Percentiles rank a stretch among this genome's conserved stretches.
Evolutionary conservation across 108 stramenopile genomes (phyloP).

Genomic region (Cyclotella kingstonii): DNA sequence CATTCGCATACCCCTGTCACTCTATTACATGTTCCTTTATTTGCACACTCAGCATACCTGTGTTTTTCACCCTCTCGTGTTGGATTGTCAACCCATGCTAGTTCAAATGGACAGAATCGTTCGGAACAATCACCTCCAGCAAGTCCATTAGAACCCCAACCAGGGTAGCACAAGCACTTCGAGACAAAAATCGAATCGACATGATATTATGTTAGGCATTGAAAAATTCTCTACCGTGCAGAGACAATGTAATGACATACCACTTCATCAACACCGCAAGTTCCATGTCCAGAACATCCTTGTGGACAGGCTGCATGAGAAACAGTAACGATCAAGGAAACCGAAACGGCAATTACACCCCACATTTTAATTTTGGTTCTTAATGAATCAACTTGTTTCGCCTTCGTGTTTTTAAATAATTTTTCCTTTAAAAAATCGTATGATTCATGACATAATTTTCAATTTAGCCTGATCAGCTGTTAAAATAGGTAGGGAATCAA

Average conservation of each 20-base stretch:
- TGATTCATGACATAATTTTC: too few relatives aligned
- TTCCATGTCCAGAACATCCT: conserved; percentile 64
- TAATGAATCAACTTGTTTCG: background rate
- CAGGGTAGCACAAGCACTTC: conserved; percentile 72
- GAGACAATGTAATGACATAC: conserved; percentile 34
- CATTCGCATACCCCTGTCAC: conserved; percentile 53
- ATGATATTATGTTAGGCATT: too few relatives aligned
- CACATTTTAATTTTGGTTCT: background rate
- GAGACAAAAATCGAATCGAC: background rate
- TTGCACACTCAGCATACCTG: conserved; percentile 72
- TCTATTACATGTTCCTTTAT: conserved; percentile 68
- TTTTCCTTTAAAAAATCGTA: too few relatives aligned
- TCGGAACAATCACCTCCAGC: conserved; percentile 78
- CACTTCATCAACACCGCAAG: conserved; percentile 59
- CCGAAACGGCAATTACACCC: conserved; percentile 11
- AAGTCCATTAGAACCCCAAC: conserved; percentile 59
- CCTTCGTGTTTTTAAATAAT: too few relatives aligned
- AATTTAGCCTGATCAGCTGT: too few relatives aligned
- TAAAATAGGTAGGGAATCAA: too few relatives aligned
- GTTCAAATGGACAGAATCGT: conserved; percentile 54
- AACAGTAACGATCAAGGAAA: conserved; percentile 21
- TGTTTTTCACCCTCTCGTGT: conserved; percentile 38
- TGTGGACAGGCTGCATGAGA: conserved; percentile 53
- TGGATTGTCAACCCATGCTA: conserved; percentile 47
- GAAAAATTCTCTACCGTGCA: background rate